Conservation (phyloP, 441 rosid species). For the Isatis lusitanica region DNA sequence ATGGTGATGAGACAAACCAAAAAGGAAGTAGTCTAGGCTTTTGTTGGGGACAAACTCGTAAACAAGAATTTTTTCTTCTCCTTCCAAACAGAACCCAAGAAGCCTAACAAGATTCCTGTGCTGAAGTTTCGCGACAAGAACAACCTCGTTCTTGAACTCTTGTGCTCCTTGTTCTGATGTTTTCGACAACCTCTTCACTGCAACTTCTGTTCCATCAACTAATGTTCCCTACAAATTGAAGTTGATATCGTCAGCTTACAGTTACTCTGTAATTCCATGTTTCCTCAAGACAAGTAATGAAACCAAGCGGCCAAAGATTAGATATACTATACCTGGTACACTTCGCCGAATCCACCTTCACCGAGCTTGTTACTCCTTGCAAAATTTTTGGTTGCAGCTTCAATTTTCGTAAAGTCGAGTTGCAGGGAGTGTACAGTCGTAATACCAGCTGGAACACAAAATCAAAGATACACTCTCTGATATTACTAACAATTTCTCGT, state of each 20-base stretch:
- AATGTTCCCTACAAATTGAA: conserved; percentile 31
- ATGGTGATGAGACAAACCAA: conserved; percentile 25
- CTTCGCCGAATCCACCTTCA: conserved; percentile 58
- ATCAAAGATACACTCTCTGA: no score
- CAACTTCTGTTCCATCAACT: conserved; percentile 39
- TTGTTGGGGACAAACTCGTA: conserved; percentile 48
- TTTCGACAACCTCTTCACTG: conserved; percentile 41
- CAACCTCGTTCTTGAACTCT: conserved; percentile 57
- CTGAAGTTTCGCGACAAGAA: conserved; percentile 49
- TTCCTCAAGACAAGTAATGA: background rate
- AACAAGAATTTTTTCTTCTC: conserved; percentile 44
- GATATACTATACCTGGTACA: conserved; percentile 47
- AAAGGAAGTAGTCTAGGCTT: conserved; percentile 48
- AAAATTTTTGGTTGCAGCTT: conserved; percentile 44
- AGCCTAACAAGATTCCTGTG: conserved; percentile 51
- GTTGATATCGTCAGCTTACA: background rate
- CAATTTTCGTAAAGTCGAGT: conserved; percentile 37
- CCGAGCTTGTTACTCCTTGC: conserved; percentile 44
- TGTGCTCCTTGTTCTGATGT: conserved; percentile 41
- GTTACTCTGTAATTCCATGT: background rate
- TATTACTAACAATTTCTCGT: no score
- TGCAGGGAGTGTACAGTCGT: background rate
- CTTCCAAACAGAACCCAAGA: conserved; percentile 43
- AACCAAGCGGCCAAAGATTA: background rate
- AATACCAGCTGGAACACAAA: background rate